Conservation (phyloP, 1,284 basidiomycete species). For the Somion occarium region DNA sequence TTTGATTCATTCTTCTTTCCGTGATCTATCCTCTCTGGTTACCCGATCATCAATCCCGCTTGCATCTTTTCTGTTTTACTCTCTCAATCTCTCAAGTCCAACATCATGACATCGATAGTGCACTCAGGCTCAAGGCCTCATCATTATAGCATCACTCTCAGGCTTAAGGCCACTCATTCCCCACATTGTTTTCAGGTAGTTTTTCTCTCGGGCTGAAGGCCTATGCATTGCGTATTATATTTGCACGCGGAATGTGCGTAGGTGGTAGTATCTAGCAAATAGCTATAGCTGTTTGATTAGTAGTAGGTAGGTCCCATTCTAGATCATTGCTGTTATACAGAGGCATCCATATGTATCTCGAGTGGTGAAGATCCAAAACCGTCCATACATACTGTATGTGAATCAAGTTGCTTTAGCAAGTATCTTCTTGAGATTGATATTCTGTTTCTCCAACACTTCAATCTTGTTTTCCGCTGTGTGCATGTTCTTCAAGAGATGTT, state of each 20-base stretch:
- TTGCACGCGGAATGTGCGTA: conserved; percentile 25
- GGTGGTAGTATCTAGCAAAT: conserved; percentile 9
- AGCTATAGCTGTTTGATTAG: not conserved
- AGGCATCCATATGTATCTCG: not conserved
- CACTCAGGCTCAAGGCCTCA: not conserved
- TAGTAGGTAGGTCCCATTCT: conserved; percentile 1
- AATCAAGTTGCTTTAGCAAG: conserved; percentile 15
- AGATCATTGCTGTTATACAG: not conserved
- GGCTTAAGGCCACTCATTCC: conserved; percentile 3
- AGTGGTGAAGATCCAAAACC: not conserved
- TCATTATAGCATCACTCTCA: not conserved
- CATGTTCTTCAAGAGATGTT: conserved; percentile 77
- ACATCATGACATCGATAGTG: too few species aligned
- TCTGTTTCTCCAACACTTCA: conserved; percentile 64
- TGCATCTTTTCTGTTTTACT: conserved; percentile 6
- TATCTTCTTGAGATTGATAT: conserved; percentile 62
- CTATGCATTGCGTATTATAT: conserved; percentile 29
- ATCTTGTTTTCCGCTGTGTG: conserved; percentile 62
- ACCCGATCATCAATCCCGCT: too few species aligned
- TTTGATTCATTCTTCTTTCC: too few species aligned
- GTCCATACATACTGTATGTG: not conserved
- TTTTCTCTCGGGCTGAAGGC: conserved; percentile 25
- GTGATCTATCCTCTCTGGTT: conserved; percentile 1
- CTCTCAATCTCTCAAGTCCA: not conserved
- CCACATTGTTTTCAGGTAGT: conserved; percentile 8